A percentile compares a stretch with the other conserved stretches of the same genome.
phyloP scores from a whole-genome alignment of 73 alveolate species.

The Diophrys appendiculata region DNA sequence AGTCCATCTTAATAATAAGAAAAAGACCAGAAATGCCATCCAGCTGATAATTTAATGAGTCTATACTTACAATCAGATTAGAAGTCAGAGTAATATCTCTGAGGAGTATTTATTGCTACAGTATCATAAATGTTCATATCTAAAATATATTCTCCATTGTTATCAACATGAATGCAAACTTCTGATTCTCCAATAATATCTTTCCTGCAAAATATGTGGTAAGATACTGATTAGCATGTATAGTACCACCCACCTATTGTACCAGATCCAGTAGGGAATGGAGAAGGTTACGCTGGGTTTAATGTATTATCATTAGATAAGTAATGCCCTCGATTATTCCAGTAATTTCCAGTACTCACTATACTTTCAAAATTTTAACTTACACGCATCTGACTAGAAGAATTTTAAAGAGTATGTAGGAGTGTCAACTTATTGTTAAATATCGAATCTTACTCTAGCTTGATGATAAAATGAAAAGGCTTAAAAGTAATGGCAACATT shows the following conservation, averaged over 20 bases:
- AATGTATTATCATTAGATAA: not conserved
- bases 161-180: not conserved
- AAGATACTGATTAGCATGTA: not conserved
- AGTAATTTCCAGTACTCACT: not conserved
- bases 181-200: not conserved
- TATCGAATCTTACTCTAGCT: too few species aligned
- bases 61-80: too few species aligned
- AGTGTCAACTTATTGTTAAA: too few species aligned
- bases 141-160: not conserved
- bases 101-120: not conserved
- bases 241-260: constrained; percentile 1
- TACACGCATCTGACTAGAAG: not conserved
- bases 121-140: not conserved
- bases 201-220: not conserved
- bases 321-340: not conserved
- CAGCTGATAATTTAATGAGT: too few species aligned
- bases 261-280: not conserved
- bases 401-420: not conserved
- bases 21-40: not conserved
- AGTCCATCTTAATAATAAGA: not conserved
- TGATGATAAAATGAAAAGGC: too few species aligned
- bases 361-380: too few species aligned
- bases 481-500: too few species aligned
- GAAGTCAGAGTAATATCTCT: not conserved
- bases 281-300: not conserved